Evolutionary conservation across 768 basidiomycete genomes (phyloP), one percentile per base, ranked within the genome.

Genomic region (Kwoniella dendrophila): DNA sequence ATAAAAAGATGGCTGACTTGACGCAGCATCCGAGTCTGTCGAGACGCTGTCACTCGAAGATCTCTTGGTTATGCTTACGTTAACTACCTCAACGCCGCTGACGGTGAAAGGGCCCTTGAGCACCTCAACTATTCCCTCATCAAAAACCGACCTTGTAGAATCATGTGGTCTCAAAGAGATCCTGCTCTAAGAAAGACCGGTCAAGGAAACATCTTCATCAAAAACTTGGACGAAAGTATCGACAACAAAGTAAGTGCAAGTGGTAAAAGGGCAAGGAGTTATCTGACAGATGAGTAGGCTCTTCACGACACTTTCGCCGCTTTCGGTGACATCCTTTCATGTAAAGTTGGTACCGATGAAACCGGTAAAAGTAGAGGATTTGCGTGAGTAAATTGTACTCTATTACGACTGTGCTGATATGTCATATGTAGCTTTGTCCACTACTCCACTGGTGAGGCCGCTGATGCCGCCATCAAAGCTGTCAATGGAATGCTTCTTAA

Each of bases 81-180:
- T 80, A 99, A 99, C 84, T 99, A 96, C 81, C 86, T 99, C 80
- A 96, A 97, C 80, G 83, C 92, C 45, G 85, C 81, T 63, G 96
- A 99, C 84, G 96, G 95, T 89, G 96, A 99, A 83, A 92, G 93
- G 79, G 95, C 96, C 68, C 86, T 99, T 67, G 96, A 99, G 82
- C 91, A 94, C 82, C 88, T 99, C 80, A 99, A 99, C 83, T 99
- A 99, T 81, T 98, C 96, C 70, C 82, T 94, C 79, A 98, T 99
- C 83, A 98, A 98, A 85, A 89, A 89, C 81, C 90, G 92, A 75
- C 89, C 96, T 67, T 99, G 96, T 84, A 92, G 96, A 75, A 99
- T 99, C 85, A 99, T 99, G 96, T 98, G 96, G 95, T 97, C 94
- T 76, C 96, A 98, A 86, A 91, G 96, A 80, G 96, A 98, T 83